phyloP scores from a whole-genome alignment of 345 rosid species.

The Pistacia vera region DNA sequence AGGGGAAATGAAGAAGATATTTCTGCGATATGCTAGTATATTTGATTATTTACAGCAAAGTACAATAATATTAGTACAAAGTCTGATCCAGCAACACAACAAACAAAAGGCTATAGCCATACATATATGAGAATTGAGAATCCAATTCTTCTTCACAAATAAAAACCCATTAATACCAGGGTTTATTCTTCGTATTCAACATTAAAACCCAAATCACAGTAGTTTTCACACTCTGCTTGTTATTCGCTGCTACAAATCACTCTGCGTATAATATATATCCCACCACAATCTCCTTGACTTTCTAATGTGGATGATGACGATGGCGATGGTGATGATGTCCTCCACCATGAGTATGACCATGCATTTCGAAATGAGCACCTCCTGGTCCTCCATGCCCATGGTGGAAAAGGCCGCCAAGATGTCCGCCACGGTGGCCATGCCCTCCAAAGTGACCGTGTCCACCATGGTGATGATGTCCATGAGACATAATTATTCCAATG shows the following conservation, averaged over 20 bases:
- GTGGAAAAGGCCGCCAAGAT: neutral
- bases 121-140: neutral
- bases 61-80: too few species aligned
- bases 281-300: neutral
- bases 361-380: neutral
- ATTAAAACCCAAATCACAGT: too few species aligned
- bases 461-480: neutral
- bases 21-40: too few species aligned
- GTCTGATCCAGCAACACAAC: too few species aligned
- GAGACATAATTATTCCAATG: neutral
- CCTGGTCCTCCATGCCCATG: conserved; percentile 22
- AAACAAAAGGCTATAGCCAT: too few species aligned
- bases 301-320: neutral
- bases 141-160: neutral
- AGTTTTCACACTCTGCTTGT: neutral
- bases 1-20: too few species aligned
- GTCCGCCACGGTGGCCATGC: conserved; percentile 9
- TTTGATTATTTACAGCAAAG: too few species aligned
- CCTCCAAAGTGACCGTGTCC: neutral
- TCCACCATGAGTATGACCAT: conserved; percentile 13
- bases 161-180: too few species aligned
- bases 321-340: neutral
- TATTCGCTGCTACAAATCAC: neutral
- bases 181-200: too few species aligned
- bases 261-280: neutral